Evolutionary conservation across 148 eudicot species (phyloP).

Genomic region (Rhododendron griersonianum): DNA sequence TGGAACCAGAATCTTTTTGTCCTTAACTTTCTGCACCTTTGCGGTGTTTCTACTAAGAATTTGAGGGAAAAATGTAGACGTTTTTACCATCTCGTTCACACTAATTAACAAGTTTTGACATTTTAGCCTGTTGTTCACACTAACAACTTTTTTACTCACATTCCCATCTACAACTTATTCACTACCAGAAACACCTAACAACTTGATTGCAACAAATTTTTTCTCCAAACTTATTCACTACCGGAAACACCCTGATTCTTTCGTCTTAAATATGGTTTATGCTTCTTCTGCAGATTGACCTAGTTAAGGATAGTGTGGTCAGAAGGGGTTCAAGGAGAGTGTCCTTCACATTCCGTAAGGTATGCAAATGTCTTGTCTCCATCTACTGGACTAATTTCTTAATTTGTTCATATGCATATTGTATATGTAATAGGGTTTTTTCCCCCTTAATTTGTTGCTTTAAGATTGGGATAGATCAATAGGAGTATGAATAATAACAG

Average conservation of each 20-base stretch:
- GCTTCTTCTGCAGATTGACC: conserved; percentile 55
- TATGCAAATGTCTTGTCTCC: conserved; percentile 16
- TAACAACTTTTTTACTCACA: no score
- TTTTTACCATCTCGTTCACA: neutral
- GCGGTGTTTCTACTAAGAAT: no score
- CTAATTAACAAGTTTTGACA: no score
- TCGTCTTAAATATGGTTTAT: neutral
- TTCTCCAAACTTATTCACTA: no score
- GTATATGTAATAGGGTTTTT: neutral
- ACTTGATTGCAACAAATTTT: no score
- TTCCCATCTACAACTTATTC: no score
- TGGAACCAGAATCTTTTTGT: neutral
- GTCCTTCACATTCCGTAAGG: conserved; percentile 95
- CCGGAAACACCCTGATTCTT: no score
- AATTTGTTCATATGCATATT: neutral
- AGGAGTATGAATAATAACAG: neutral
- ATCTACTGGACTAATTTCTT: neutral
- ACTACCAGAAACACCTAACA: no score
- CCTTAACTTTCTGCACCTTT: neutral
- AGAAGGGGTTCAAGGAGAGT: conserved; percentile 76
- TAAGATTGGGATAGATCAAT: neutral
- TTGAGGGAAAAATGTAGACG: no score
- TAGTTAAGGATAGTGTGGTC: conserved; percentile 55
- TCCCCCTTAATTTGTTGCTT: neutral
- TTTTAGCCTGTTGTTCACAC: no score